Evolutionary conservation across 2,329 filamentous ascomycete genomes (phyloP), one percentile per base, ranked within the genome.

Genomic region (Cordyceps cicadae): DNA sequence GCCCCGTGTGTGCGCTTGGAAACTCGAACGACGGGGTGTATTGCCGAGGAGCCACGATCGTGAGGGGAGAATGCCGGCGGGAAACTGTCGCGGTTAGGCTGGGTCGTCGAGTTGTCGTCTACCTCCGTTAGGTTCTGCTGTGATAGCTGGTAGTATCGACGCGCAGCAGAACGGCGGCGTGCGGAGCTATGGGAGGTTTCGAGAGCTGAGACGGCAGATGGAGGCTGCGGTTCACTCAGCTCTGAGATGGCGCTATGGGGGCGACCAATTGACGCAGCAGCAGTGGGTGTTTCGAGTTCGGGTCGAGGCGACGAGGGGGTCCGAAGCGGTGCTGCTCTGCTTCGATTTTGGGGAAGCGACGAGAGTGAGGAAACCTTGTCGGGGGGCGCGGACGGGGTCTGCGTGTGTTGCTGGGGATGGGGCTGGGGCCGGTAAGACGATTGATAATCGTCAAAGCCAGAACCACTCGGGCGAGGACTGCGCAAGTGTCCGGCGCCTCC

Each of bases 1-100:
- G 94, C 93, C 73, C 89, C 90, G 65, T 90, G 89, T 52, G 91
- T 96, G 65, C 89, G 86, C 67, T 85, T 87, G 53, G 92, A 96
- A 73, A 97, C 87, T 69, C 85, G 86, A 63, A 81, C 72, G 59
- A 76, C 75, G 7, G 78, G 77, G 64, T 81, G 79, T 48, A 77
- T 73, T 59, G 76, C 71, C 55, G 72, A 69, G 17, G 60, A 6
- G 26, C 14, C 26, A 62, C 66, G 71, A 60, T 73, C 66, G 59
- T 68, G 63, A 63, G 69, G 67, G 37, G 69, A 67, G 63, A 71
- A 72, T 63, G 70, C 67, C 56, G 67, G 66, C 59, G 68, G 67
- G 54, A 63, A 63, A 54, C 59, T 63, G 55, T 66, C 66, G 59
- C 69, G 60, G 67, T 66, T 64, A 26, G 66, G 65, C 62, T 64